Evolutionary conservation across 768 basidiomycete species (phyloP), one percentile per base, ranked within the genome.

Genomic region (Boletus rubescentipes): DNA sequence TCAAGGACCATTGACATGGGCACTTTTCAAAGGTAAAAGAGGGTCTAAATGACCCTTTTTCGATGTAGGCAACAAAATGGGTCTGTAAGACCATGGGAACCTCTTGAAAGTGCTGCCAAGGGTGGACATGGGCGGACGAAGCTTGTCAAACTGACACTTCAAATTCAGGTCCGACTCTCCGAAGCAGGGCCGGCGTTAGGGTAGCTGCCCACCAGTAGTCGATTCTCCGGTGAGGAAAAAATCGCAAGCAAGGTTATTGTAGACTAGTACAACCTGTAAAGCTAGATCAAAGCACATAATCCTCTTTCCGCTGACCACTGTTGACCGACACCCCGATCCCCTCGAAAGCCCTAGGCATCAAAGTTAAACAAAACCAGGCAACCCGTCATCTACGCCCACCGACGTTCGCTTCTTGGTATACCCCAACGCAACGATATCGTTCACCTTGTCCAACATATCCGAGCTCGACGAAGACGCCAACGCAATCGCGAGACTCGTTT

Each of bases 361-460:
- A n/a, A n/a, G n/a, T n/a, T n/a, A 61, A 26, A 26, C n/a, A 11
- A 18, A 20, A 36, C 35, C 39, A 26, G 10, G 30, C n/a, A 41
- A 16, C 4, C 15, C 1, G 18, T 34, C 31, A 2, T 26, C 14
- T 3, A n/a, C 53, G 21, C 32, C 37, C 20, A 35, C 4, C 3
- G 61, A 60, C 16, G 31, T 26, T 11, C 41, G 46, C 44, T 51
- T 54, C 47, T 68, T 57, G 30, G 61, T 69, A 67, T 75, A 73
- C 8, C 77, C 71, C 49, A 55, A 62, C 20, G 67, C 62, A 30
- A 78, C 62, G 20, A 77, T 74, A 18, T 70, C 65, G 30, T 72
- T 71, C 3, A 78, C 73, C 45, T 58, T 70, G 51, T 46, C 59
- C 16, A 75, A 49, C 49, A 70, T 63, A 15, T 66, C 67, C 32